Percentiles rank a stretch among this genome's conserved stretches.
phyloP scores from a whole-genome alignment of 768 basidiomycete species.

The Trametes cingulata region DNA sequence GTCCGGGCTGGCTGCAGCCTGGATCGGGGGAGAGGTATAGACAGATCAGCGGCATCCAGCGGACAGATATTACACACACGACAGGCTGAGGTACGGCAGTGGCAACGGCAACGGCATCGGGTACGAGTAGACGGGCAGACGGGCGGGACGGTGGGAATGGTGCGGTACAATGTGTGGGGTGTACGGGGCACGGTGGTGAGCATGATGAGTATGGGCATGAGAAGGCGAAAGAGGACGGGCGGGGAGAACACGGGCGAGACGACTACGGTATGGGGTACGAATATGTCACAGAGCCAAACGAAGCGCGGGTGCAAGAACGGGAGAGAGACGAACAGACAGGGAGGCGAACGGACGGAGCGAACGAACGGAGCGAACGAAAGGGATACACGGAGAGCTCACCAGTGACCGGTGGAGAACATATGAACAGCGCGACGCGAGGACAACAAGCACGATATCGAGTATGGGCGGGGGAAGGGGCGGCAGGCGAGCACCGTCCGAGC shows the following conservation, averaged over 20 bases:
- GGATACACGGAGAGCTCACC: not conserved
- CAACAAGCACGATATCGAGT: not conserved
- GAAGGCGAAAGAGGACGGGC: not conserved
- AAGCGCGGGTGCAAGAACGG: not conserved
- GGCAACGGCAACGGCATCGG: not conserved
- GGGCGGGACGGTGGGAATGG: not conserved
- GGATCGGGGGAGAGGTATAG: not conserved
- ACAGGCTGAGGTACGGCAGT: not conserved
- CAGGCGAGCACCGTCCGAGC: no score
- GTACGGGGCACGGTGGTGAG: not conserved
- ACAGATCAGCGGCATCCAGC: not conserved
- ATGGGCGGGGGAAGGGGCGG: no score
- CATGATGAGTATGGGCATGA: not conserved
- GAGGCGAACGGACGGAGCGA: not conserved
- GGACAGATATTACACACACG: constrained; percentile 1
- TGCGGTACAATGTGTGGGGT: not conserved
- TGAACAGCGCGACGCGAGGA: not conserved
- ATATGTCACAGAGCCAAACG: not conserved
- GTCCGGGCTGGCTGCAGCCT: not conserved
- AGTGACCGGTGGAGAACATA: not conserved
- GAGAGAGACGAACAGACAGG: not conserved
- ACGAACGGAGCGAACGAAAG: not conserved
- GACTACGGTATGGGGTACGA: not conserved
- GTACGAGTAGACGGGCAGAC: not conserved
- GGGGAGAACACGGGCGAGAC: not conserved